Evolutionary conservation across 1,284 basidiomycete genomes (phyloP).

Genomic region (Rhodotorula sp.): DNA sequence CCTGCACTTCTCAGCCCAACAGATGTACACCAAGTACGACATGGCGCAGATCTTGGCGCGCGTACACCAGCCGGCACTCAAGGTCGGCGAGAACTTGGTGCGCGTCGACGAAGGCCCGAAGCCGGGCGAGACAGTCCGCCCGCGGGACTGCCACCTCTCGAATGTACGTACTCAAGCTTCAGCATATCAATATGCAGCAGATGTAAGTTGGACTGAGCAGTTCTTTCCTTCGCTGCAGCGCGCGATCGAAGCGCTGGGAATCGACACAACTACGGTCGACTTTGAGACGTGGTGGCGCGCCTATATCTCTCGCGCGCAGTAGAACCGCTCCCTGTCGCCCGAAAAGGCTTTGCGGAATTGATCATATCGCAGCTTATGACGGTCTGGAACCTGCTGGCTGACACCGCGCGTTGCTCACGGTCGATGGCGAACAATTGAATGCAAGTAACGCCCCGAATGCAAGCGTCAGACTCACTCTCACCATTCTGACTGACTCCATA

Average conservation of each 20-base stretch:
- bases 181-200: no score
- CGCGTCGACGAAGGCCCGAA: conserved; percentile 65
- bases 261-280: conserved; percentile 27
- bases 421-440: no score
- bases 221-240: conserved; percentile 9
- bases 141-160: conserved; percentile 64
- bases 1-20: conserved; percentile 68
- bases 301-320: conserved; percentile 8
- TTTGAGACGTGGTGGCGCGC: conserved; percentile 27
- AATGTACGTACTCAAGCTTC: conserved; percentile 15
- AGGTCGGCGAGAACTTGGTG: conserved; percentile 58
- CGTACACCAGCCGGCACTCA: conserved; percentile 57
- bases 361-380: no score
- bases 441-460: no score
- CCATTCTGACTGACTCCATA: no score
- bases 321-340: no score
- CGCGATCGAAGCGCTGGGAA: conserved; percentile 35
- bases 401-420: no score
- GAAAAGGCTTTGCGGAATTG: no score
- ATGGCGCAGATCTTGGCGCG: conserved; percentile 72
- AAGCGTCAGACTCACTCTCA: no score
- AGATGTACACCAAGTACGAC: conserved; percentile 78
- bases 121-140: conserved; percentile 62
- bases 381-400: no score
- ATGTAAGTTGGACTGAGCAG: neutral